Evolutionary conservation across 2,329 filamentous ascomycete genomes (phyloP).

Genomic region (Colletotrichum neosansevieriae): DNA sequence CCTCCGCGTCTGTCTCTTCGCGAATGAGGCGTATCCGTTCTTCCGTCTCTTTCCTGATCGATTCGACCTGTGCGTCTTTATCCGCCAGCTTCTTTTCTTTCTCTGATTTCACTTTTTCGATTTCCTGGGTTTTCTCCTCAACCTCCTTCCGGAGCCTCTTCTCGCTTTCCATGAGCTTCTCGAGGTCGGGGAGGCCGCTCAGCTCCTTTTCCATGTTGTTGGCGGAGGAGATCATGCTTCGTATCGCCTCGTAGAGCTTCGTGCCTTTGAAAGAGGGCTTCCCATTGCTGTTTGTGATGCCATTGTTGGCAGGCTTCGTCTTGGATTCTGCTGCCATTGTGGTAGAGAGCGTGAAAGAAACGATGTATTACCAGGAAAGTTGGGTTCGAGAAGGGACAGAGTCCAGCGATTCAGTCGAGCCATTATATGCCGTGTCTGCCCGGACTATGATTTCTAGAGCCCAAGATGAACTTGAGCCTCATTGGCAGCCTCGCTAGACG

Average conservation of each 20-base stretch:
- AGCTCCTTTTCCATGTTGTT: constrained; percentile 46
- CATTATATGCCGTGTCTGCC: background rate
- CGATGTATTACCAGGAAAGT: background rate
- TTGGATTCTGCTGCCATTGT: constrained; percentile 48
- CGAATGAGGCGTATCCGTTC: constrained; percentile 58
- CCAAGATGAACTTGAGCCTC: background rate
- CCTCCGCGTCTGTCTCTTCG: constrained; percentile 55
- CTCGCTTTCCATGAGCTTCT: constrained; percentile 43
- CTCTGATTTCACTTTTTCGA: constrained; percentile 43
- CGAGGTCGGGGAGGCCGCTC: constrained; percentile 44
- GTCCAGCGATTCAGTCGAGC: too few relatives aligned
- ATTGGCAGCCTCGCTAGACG: constrained; percentile 11
- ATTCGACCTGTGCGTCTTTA: constrained; percentile 59
- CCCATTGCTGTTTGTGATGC: constrained; percentile 41
- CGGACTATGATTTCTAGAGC: background rate
- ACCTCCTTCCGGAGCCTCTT: constrained; percentile 44
- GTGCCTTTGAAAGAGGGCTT: constrained; percentile 41
- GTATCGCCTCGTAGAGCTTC: constrained; percentile 44
- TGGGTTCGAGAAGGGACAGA: background rate
- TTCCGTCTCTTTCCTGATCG: constrained; percentile 53
- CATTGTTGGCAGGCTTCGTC: constrained; percentile 39
- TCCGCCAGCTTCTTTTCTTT: constrained; percentile 48
- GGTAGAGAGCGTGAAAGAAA: background rate
- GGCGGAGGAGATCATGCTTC: constrained; percentile 43
- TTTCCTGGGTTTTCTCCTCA: constrained; percentile 50